A percentile compares a stretch with the other conserved stretches of the same genome.
These are phyloP conservation scores for Hibiscus tridactylites DNA, from an alignment of 345 rosid species.

Conservation along the genomic window DNA sequence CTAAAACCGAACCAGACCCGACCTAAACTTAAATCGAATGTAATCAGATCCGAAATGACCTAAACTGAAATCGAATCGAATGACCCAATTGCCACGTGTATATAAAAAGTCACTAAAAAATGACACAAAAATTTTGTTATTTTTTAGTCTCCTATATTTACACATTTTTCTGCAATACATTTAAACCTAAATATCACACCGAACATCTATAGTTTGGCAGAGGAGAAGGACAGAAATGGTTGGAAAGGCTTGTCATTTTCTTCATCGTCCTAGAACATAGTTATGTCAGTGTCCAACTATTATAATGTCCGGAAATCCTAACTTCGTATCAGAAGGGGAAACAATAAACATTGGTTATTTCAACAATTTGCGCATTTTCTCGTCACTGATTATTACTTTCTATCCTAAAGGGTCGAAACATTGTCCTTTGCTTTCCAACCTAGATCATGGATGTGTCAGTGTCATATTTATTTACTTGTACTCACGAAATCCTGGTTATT, in stretches of 20 bases:
- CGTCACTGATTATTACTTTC: neutral
- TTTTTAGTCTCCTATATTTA: too few species aligned
- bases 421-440: neutral
- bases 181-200: too few species aligned
- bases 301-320: neutral
- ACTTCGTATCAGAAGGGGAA: neutral
- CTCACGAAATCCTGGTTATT: neutral
- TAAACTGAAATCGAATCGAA: too few species aligned
- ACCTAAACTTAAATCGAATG: too few species aligned
- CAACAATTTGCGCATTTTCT: neutral
- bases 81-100: too few species aligned
- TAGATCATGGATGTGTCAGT: neutral
- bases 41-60: too few species aligned
- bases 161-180: too few species aligned
- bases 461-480: neutral
- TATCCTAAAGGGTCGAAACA: neutral
- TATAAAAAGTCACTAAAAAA: too few species aligned
- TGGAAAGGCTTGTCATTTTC: neutral
- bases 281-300: neutral
- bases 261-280: neutral
- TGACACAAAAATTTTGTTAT: too few species aligned
- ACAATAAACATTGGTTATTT: neutral
- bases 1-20: too few species aligned
- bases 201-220: neutral
- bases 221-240: too few species aligned